phyloP scores from a whole-genome alignment of 768 basidiomycete species.

The Mycena filopes region DNA sequence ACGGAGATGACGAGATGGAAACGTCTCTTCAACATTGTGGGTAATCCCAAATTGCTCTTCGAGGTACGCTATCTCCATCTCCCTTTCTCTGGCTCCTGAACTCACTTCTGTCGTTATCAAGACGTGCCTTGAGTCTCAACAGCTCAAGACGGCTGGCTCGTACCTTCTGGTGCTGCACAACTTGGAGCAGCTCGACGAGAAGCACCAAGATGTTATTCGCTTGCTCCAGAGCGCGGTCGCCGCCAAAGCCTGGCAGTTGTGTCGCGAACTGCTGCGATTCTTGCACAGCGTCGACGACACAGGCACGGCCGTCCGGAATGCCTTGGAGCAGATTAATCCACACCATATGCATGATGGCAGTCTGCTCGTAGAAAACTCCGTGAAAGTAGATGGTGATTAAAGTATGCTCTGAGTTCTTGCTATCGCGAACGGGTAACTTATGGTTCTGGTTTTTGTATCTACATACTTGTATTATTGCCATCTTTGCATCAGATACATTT shows the following conservation, averaged over 20 bases:
- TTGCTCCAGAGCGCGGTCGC: slow-evolving; percentile 81
- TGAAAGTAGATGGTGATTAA: slow-evolving; percentile 22
- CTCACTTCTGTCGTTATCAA: slow-evolving; percentile 41
- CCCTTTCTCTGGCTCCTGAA: neutral
- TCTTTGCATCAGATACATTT: neutral
- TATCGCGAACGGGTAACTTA: slow-evolving; percentile 7
- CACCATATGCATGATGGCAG: neutral
- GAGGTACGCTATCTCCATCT: slow-evolving; percentile 69
- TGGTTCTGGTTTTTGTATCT: slow-evolving; percentile 6
- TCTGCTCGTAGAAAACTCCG: neutral
- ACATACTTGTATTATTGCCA: slow-evolving; percentile 12
- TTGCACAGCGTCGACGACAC: slow-evolving; percentile 92
- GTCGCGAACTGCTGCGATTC: slow-evolving; percentile 92
- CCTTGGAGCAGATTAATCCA: slow-evolving; percentile 61
- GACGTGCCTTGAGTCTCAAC: slow-evolving; percentile 78
- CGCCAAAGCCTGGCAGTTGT: slow-evolving; percentile 88
- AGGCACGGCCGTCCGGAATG: slow-evolving; percentile 74
- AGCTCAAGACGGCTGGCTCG: slow-evolving; percentile 89
- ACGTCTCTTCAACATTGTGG: slow-evolving; percentile 88
- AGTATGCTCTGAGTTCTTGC: slow-evolving; percentile 1
- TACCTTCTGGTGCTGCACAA: slow-evolving; percentile 95
- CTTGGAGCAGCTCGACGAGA: slow-evolving; percentile 87
- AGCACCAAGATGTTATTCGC: slow-evolving; percentile 82
- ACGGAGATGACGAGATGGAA: slow-evolving; percentile 94
- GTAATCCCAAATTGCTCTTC: slow-evolving; percentile 89